A percentile compares a stretch with the other conserved stretches of the same genome.
phyloP scores from a whole-genome alignment of 768 basidiomycete genomes.

The Neoboletus brunneissimus region DNA sequence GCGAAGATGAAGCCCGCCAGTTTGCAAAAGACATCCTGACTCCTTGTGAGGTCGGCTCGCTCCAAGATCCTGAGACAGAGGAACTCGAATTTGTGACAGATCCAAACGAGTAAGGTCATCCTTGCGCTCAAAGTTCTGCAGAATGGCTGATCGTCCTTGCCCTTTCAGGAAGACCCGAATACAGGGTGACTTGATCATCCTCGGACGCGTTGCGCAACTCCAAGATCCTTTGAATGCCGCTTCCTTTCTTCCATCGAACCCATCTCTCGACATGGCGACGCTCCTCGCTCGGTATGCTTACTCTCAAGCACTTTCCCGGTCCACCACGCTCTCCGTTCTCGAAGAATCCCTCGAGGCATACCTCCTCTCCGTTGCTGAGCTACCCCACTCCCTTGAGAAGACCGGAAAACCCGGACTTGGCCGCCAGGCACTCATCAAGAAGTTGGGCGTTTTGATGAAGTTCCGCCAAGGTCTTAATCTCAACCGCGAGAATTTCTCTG shows the following conservation, averaged over 20 bases:
- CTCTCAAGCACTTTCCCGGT: slow-evolving; percentile 88
- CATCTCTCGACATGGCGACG: slow-evolving; percentile 63
- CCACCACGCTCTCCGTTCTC: slow-evolving; percentile 83
- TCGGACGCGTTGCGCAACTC: slow-evolving; percentile 67
- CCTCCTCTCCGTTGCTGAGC: slow-evolving; percentile 73
- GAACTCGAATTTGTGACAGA: slow-evolving; percentile 93
- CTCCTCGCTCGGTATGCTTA: slow-evolving; percentile 86
- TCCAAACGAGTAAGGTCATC: slow-evolving; percentile 66
- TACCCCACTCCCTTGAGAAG: slow-evolving; percentile 72
- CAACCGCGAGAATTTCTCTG: slow-evolving; percentile 83
- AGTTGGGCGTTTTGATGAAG: slow-evolving; percentile 87
- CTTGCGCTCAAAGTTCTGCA: background rate
- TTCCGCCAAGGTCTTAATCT: slow-evolving; percentile 92
- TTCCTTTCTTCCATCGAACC: slow-evolving; percentile 47
- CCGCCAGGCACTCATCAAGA: slow-evolving; percentile 82
- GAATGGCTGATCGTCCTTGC: slow-evolving; percentile 2
- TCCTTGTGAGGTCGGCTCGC: slow-evolving; percentile 58
- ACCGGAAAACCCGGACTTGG: slow-evolving; percentile 84
- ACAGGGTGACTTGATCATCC: slow-evolving; percentile 89
- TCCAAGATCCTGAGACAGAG: slow-evolving; percentile 76
- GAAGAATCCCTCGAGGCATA: slow-evolving; percentile 83
- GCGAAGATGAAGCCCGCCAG: slow-evolving; percentile 65
- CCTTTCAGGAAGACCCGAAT: slow-evolving; percentile 72
- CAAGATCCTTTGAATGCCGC: slow-evolving; percentile 46
- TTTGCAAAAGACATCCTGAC: slow-evolving; percentile 66